Percentiles rank a stretch among this genome's conserved stretches.
Evolutionary conservation across 169 alveolate genomes (phyloP).

Genomic region (Eimeria zaria): DNA sequence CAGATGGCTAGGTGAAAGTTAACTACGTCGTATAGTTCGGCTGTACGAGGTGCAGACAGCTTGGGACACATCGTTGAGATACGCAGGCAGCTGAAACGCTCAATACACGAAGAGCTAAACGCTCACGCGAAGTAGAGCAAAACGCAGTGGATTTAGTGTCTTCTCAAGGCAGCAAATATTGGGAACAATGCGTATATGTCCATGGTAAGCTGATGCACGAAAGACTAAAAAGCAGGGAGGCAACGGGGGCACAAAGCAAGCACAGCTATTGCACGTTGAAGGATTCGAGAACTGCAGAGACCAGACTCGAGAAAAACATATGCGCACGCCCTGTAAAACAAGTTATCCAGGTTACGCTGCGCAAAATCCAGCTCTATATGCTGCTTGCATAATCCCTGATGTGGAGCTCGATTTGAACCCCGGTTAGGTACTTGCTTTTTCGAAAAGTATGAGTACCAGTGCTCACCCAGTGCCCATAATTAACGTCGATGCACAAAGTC

Average conservation of each 20-base stretch:
- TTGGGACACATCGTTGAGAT: background rate
- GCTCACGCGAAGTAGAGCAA: background rate
- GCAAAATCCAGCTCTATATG: background rate
- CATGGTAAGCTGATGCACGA: background rate
- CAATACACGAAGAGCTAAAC: background rate
- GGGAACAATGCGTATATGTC: background rate
- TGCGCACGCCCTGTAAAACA: background rate
- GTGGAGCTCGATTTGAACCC: background rate
- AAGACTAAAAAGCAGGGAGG: background rate
- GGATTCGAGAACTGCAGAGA: background rate
- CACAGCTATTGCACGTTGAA: background rate
- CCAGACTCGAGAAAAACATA: background rate
- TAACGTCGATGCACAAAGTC: background rate
- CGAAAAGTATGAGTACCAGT: background rate
- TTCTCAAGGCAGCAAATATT: background rate
- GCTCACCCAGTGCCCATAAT: background rate
- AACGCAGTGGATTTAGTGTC: background rate
- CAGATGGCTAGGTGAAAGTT: background rate
- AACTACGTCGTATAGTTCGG: background rate
- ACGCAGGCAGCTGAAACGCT: background rate
- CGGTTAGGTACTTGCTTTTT: background rate
- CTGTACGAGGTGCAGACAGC: background rate
- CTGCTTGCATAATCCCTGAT: background rate
- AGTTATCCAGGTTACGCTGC: background rate
- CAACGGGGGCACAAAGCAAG: background rate